These are phyloP conservation scores for Citrullus mucosospermus DNA, from an alignment of 306 rosid species.

Conservation along the genomic window DNA sequence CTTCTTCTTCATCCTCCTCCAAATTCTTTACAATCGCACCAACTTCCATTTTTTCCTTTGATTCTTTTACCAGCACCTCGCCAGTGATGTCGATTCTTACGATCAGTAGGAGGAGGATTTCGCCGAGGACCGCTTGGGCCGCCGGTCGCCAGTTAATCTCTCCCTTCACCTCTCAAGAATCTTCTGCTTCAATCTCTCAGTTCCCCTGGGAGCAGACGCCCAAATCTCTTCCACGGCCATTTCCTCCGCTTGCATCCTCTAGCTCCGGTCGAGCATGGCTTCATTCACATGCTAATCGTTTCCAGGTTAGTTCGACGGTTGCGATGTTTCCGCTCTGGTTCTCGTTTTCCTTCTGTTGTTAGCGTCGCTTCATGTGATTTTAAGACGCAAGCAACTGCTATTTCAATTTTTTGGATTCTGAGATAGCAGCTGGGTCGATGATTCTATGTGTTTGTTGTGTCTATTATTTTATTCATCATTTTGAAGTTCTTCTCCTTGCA, in stretches of 20 bases:
- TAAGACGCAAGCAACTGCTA: neutral
- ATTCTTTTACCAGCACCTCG: neutral
- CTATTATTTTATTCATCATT: neutral
- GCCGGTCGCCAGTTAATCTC: constrained; percentile 14
- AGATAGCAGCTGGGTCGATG: neutral
- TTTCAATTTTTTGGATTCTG: neutral
- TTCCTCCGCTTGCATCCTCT: constrained; percentile 2
- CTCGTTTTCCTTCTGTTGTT: neutral
- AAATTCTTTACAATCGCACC: neutral
- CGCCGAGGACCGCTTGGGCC: constrained; percentile 16
- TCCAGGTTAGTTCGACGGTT: constrained; percentile 20
- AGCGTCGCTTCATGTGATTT: neutral
- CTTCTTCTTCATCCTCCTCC: neutral
- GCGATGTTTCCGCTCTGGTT: neutral
- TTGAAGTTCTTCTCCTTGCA: neutral
- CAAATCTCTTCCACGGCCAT: neutral
- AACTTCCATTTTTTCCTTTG: neutral
- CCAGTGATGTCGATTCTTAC: constrained; percentile 6
- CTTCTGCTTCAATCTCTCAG: neutral
- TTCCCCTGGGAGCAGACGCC: neutral
- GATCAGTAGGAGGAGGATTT: constrained; percentile 30
- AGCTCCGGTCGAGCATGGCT: constrained; percentile 4
- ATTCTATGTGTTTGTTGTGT: neutral
- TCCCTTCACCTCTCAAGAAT: neutral
- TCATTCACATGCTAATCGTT: constrained; percentile 2